Conservation (phyloP, 192 early-diverging fungal genomes). For the Umbelopsis ramanniana region DNA sequence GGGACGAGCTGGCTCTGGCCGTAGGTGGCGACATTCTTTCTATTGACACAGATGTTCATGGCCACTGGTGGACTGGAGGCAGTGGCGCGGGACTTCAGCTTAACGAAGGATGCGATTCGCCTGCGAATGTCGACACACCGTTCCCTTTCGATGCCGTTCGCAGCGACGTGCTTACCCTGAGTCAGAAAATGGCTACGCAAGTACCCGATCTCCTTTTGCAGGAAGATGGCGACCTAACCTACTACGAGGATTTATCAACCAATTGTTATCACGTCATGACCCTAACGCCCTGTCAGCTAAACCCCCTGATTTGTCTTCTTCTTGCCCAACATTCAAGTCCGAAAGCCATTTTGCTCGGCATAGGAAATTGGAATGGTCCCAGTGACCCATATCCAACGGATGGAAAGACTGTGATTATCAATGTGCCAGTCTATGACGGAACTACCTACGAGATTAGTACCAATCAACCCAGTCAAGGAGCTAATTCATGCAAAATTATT, state of each 20-base stretch:
- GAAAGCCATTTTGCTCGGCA: background rate
- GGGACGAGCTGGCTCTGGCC: background rate
- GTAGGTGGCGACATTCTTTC: background rate
- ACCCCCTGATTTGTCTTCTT: background rate
- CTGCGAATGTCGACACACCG: background rate
- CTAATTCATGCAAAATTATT: background rate
- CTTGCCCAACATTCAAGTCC: background rate
- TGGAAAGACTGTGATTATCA: background rate
- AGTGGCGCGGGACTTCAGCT: background rate
- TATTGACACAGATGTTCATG: constrained; percentile 1
- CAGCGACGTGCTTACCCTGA: background rate
- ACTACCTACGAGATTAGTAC: background rate
- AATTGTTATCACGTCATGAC: constrained; percentile 14
- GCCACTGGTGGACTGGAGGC: background rate
- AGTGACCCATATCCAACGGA: background rate
- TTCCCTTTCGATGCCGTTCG: background rate
- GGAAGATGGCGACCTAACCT: background rate
- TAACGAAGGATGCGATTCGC: background rate
- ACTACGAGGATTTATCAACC: background rate
- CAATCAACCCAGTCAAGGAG: background rate
- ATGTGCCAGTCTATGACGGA: constrained; percentile 16
- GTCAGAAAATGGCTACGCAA: background rate
- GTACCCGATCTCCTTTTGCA: background rate
- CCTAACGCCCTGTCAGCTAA: background rate
- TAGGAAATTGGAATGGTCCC: constrained; percentile 29